Base-by-base conservation (phyloP, 768 basidiomycete genomes). In the Termitomyces sp. region DNA sequence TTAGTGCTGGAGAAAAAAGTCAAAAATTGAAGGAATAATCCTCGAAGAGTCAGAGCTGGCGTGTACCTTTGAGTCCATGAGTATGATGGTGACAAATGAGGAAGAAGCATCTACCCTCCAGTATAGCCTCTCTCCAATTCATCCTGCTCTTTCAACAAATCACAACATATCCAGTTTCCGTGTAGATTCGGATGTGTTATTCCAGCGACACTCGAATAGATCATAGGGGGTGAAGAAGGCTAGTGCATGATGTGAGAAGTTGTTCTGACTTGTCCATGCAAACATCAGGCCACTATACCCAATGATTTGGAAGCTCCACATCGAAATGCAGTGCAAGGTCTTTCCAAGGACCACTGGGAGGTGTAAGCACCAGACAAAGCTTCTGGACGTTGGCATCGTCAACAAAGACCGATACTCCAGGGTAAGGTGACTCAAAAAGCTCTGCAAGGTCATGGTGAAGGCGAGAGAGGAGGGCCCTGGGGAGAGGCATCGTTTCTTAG, bases 281-380 rank as follows among this genome's bases (percentile, higher is more conserved):
- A 54, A 12, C 4, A 34, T 29, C 20, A 55, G 32, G 17, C 29
- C 32, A 29, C 64, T 71, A 38, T 64, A 77, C 77, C 78, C 79
- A 79, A n/a, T 70, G 58, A n/a, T 71, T 63, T 0, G 77, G 77
- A 14, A 81, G 67, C 20, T 65, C 54, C 8, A 80, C 79, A 48
- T 75, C 73, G 51, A 79, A 80, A 58, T 79, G 79, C 15, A 80
- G 64, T 1, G 75, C 67, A 43, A 81, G 66, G 43, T 72, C 75
- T 57, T 74, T 79, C 77, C 77, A 81, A 7, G 80, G 79, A 29
- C 80, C 80, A 57, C 73, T 73, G 1, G 77, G 75, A 48, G 79
- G 79, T 1, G 74, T 78, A n/a, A 81, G 72, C 17, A 80, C 72
- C 14, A 81, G 68, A 59, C 79, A 81, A 57, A 81, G 71, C 60